Base-by-base conservation (phyloP, 352 stramenopile genomes). In the Phytophthora megakarya region DNA sequence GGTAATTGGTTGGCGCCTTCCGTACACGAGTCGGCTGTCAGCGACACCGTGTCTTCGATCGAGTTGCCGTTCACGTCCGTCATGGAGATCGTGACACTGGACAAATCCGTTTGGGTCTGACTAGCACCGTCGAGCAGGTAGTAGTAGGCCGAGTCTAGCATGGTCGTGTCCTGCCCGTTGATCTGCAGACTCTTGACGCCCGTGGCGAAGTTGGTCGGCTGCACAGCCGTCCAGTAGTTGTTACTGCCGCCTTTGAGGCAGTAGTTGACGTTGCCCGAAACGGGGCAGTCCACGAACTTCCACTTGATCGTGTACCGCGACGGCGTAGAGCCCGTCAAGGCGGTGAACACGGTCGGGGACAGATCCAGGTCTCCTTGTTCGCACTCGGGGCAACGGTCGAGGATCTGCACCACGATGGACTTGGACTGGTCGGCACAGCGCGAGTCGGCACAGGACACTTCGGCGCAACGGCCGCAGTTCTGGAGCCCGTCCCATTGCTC, bases 361-460 rank as follows among this genome's bases (percentile, higher is more conserved):
- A 88, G 59, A 48, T 88, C 79, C 21, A 88, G 59, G 47, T 89
- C 83, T 30, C 85, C 85, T n/a, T 87, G 39, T 25, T 62, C 63
- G 71, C 85, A 93, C 61, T 92, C 85, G 1, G 85, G 85, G 47
- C 85, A 93, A 3, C 78, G 77, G 61, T 93, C 83, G 10, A 90
- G 61, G 42, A 93, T 75, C 51, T 91, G 75, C 35, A 91, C 75
- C 25, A 84, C 54, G 21, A 81, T 60, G 2, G 65, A 78, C 47
- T 45, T 80, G 35, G 49, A 69, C 44, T 75, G 63, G 60, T 84
- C 70, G 12, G 62, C 30, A 39, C 84, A 92, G 0, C 73, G 66
- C n/a, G 70, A 25, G 58, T 93, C 84, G 16, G 42, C 61, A 48
- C 81, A 91, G 33, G 71, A 76, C 9, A 92, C 82, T 37, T 89